A percentile compares a stretch with the other conserved stretches of the same genome.
These are phyloP conservation scores for Calonectria honghensis DNA, from an alignment of 2,329 filamentous ascomycete species.

Conservation along the genomic window DNA sequence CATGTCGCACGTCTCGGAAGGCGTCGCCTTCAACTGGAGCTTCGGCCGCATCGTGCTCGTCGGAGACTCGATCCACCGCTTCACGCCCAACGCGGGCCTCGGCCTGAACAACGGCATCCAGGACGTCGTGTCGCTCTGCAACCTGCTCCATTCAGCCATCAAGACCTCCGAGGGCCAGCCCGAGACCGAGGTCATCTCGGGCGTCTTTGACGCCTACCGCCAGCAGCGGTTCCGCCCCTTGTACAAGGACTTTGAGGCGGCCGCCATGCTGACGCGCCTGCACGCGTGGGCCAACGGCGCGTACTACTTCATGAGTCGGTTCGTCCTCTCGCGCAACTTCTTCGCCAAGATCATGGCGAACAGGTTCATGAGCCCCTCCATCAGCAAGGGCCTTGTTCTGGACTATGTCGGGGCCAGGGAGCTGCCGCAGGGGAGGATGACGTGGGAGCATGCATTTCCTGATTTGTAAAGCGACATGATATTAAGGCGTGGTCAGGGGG, in stretches of 20 bases:
- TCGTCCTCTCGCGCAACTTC: constrained; percentile 42
- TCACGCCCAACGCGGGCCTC: constrained; percentile 49
- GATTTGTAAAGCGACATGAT: not conserved
- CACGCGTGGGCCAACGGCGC: constrained; percentile 53
- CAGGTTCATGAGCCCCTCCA: constrained; percentile 35
- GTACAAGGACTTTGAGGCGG: constrained; percentile 42
- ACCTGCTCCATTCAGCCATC: constrained; percentile 31
- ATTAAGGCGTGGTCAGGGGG: too few relatives aligned
- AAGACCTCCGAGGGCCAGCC: not conserved
- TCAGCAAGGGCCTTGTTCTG: constrained; percentile 44
- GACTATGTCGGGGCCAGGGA: constrained; percentile 43
- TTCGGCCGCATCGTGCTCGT: constrained; percentile 47
- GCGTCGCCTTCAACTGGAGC: constrained; percentile 43
- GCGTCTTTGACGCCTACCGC: constrained; percentile 48
- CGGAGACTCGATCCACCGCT: constrained; percentile 46
- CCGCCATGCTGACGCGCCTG: constrained; percentile 48
- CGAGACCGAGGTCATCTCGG: constrained; percentile 24
- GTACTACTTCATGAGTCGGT: constrained; percentile 52
- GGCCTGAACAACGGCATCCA: constrained; percentile 45
- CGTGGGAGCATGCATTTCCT: constrained; percentile 31
- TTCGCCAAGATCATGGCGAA: constrained; percentile 34
- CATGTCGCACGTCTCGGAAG: constrained; percentile 42
- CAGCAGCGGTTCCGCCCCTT: constrained; percentile 40
- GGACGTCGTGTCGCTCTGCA: constrained; percentile 25
- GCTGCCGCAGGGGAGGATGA: constrained; percentile 28